A percentile compares a stretch with the other conserved stretches of the same genome.
Conservation (phyloP, 768 basidiomycete genomes). For the Mycena venus region DNA sequence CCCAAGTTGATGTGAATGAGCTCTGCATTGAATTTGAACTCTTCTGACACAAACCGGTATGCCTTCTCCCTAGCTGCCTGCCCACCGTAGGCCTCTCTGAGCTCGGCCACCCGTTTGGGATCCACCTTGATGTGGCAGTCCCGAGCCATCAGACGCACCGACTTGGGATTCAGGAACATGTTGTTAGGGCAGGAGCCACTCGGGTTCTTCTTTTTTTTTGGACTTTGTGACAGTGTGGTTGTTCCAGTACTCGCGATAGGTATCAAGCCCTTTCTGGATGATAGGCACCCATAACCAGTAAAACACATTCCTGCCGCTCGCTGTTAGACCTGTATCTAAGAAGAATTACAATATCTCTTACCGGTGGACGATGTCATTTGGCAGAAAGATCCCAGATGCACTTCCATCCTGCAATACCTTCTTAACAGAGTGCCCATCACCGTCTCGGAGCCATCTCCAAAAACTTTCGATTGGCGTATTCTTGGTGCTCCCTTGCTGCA, state of each 20-base stretch:
- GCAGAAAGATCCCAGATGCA: neutral
- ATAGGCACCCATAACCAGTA: constrained; percentile 17
- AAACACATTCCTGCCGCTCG: neutral
- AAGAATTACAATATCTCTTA: neutral
- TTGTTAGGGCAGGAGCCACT: too few relatives aligned
- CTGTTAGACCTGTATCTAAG: neutral
- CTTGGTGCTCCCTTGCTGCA: neutral
- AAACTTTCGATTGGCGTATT: constrained; percentile 16
- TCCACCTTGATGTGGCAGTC: too few relatives aligned
- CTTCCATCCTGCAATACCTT: neutral
- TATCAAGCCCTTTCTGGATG: neutral
- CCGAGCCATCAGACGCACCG: too few relatives aligned
- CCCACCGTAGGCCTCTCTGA: neutral
- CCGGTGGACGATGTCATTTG: constrained; percentile 3
- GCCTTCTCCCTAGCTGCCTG: neutral
- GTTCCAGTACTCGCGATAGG: too few relatives aligned
- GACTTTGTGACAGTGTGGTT: too few relatives aligned
- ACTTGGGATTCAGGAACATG: too few relatives aligned
- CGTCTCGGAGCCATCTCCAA: neutral
- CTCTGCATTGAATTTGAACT: constrained; percentile 1
- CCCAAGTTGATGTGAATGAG: neutral
- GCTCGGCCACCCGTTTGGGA: neutral
- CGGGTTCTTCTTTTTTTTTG: too few relatives aligned
- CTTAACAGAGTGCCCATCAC: neutral
- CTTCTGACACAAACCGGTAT: neutral